A percentile compares a stretch with the other conserved stretches of the same genome.
phyloP scores from a whole-genome alignment of 768 basidiomycete species.

The Trametes punicea region DNA sequence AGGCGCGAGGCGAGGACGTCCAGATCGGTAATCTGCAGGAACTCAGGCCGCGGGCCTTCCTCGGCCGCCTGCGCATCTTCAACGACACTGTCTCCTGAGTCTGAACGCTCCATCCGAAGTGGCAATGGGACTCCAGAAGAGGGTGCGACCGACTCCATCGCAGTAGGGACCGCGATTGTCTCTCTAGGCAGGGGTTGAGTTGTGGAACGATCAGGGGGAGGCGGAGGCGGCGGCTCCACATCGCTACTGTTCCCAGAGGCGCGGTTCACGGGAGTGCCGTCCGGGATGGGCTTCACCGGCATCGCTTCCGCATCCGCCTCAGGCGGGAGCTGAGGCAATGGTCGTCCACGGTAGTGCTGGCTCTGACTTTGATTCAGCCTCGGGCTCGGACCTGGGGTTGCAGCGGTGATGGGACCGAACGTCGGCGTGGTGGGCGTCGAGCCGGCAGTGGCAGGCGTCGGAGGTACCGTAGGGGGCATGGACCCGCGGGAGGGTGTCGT shows the following conservation, averaged over 20 bases:
- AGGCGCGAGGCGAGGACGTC: slow-evolving; percentile 58
- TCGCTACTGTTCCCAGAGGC: background rate
- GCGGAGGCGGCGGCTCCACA: background rate
- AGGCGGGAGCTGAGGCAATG: slow-evolving; percentile 46
- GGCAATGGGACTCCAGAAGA: background rate
- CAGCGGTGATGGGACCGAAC: too few species aligned
- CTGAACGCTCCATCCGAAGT: slow-evolving; percentile 6
- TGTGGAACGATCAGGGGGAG: background rate
- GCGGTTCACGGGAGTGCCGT: slow-evolving; percentile 9
- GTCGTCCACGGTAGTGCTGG: slow-evolving; percentile 54
- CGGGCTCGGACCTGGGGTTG: too few species aligned
- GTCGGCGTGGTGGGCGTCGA: slow-evolving; percentile 20
- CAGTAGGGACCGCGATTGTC: too few species aligned
- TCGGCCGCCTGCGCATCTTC: background rate
- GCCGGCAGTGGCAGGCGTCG: slow-evolving; percentile 8
- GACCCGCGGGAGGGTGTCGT: slow-evolving; percentile 5
- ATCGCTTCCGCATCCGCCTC: slow-evolving; percentile 7
- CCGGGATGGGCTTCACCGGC: slow-evolving; percentile 8
- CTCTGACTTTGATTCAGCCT: too few species aligned
- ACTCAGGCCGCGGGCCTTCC: slow-evolving; percentile 12
- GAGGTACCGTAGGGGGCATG: background rate
- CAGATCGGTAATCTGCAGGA: slow-evolving; percentile 47
- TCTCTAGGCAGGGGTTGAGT: too few species aligned
- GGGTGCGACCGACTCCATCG: background rate
- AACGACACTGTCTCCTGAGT: slow-evolving; percentile 7